Conservation (phyloP, 345 rosid genomes). For the Aegle marmelos region DNA sequence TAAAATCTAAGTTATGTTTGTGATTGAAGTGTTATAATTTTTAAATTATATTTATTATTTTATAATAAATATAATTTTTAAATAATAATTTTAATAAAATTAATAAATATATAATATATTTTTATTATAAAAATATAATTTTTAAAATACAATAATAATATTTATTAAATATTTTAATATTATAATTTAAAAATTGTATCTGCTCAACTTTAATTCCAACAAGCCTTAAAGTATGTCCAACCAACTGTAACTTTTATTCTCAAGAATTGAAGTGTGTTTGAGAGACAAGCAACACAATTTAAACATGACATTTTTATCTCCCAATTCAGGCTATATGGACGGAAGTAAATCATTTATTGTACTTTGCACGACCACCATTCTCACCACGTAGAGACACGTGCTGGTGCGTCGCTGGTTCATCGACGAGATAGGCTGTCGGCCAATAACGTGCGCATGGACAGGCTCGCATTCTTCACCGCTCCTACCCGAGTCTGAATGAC, state of each 20-base stretch:
- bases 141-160: rapidly evolving
- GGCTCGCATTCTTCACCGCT: conserved; percentile 3
- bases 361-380: neutral
- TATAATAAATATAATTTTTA: too few species aligned
- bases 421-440: conserved; percentile 33
- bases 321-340: too few species aligned
- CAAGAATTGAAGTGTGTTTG: neutral
- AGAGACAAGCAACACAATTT: neutral
- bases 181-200: too few species aligned
- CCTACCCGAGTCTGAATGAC: neutral
- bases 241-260: neutral
- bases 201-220: too few species aligned
- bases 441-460: conserved; percentile 25
- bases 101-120: too few species aligned
- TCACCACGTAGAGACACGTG: conserved; percentile 12
- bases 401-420: neutral
- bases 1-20: neutral
- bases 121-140: too few species aligned
- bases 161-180: rapidly evolving
- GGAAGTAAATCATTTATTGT: conserved; percentile 8
- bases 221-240: neutral
- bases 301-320: neutral
- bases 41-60: rapidly evolving
- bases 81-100: too few species aligned
- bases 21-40: rapidly evolving